Percentiles rank a stretch among this genome's conserved stretches.
phyloP scores from a whole-genome alignment of 805 yeast genomes.

The Saccharomyces kudriavzevii region DNA sequence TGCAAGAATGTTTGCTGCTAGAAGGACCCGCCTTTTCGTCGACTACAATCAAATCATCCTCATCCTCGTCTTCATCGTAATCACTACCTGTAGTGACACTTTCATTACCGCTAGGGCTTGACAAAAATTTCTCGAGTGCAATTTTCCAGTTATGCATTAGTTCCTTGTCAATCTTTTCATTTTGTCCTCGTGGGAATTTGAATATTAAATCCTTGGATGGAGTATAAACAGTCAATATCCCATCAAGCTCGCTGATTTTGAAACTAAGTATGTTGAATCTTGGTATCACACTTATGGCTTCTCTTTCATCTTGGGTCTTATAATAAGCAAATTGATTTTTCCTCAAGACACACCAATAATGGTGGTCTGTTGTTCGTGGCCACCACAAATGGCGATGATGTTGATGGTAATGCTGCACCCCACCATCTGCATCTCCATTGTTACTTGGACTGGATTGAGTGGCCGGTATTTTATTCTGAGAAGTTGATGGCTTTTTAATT shows the following conservation, averaged over 20 bases:
- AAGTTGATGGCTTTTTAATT: not conserved
- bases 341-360: slow-evolving; percentile 21
- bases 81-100: not conserved
- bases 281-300: slow-evolving; percentile 17
- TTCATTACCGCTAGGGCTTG: not conserved
- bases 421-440: not conserved
- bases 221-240: slow-evolving; percentile 12
- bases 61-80: slow-evolving; percentile 4
- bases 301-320: slow-evolving; percentile 17
- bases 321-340: slow-evolving; percentile 20
- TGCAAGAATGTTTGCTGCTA: not conserved
- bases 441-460: not conserved
- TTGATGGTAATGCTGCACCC: not conserved
- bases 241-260: slow-evolving; percentile 6
- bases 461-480: not conserved
- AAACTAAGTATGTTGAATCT: slow-evolving; percentile 9
- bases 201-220: slow-evolving; percentile 11
- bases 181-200: slow-evolving; percentile 2
- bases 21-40: not conserved
- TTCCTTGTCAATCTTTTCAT: not conserved
- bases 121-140: slow-evolving; percentile 11
- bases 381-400: not conserved
- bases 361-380: not conserved
- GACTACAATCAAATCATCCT: slow-evolving; percentile 1
- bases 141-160: slow-evolving; percentile 6